These are phyloP conservation scores for Ganoderma lucidum DNA, from an alignment of 1,284 basidiomycete species.

Conservation along the genomic window DNA sequence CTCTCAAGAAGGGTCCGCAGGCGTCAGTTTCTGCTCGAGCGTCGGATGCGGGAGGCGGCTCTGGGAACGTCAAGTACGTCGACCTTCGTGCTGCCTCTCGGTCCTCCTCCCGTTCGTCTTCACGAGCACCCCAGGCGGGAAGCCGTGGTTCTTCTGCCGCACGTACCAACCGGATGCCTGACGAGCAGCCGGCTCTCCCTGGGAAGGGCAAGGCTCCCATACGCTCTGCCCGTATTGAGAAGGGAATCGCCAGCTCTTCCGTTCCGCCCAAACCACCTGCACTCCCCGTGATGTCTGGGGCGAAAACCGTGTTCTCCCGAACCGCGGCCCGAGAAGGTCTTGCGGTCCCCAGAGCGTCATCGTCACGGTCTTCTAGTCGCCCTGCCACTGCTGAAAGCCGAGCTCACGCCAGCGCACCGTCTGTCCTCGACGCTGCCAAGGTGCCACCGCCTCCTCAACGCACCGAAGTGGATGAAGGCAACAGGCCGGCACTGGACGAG, in stretches of 20 bases:
- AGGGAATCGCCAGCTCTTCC: background rate
- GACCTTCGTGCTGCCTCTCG: conserved; percentile 20
- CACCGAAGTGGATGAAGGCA: background rate
- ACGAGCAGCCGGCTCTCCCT: background rate
- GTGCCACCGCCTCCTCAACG: background rate
- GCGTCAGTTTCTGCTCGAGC: background rate
- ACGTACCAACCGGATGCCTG: background rate
- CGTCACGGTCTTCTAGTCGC: background rate
- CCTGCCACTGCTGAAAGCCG: background rate
- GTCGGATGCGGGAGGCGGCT: background rate
- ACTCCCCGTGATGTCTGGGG: conserved; percentile 2
- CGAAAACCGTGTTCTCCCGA: conserved; percentile 4
- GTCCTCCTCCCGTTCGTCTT: conserved; percentile 25
- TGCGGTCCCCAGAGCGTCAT: background rate
- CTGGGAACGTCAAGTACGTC: conserved; percentile 19
- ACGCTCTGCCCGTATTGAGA: background rate
- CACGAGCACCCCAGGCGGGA: conserved; percentile 7
- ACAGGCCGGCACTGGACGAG: conserved; percentile 3
- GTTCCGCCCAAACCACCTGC: background rate
- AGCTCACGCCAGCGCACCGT: background rate
- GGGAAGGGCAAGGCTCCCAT: conserved; percentile 21
- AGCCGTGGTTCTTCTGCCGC: background rate
- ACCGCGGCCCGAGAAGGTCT: background rate
- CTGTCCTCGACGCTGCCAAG: background rate
- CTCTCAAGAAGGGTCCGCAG: background rate